A percentile compares a stretch with the other conserved stretches of the same genome.
Conservation (phyloP, 1,139 yeast genomes). For the Pichia sp. region DNA sequence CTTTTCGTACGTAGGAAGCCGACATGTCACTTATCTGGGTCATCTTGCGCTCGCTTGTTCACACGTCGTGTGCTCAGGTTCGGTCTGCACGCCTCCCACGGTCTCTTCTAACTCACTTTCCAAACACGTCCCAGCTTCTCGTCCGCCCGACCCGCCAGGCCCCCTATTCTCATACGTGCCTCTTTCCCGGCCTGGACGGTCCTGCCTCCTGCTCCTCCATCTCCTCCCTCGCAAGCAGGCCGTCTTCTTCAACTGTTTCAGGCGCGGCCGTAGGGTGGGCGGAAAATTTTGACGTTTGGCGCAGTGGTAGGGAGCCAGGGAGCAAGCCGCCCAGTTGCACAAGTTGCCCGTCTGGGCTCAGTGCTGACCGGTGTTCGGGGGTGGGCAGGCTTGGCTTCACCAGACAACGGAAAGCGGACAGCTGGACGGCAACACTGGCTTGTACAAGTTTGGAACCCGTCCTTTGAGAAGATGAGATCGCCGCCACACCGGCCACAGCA, state of each 20-base stretch:
- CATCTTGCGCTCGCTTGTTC: too few relatives aligned
- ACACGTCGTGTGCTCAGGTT: too few relatives aligned
- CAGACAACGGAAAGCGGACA: not conserved
- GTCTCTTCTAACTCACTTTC: too few relatives aligned
- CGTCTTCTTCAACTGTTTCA: not conserved
- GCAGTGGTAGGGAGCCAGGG: not conserved
- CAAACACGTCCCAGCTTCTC: too few relatives aligned
- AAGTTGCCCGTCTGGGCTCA: not conserved
- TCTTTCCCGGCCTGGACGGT: too few relatives aligned
- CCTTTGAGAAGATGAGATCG: not conserved
- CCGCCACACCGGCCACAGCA: not conserved
- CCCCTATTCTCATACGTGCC: too few relatives aligned
- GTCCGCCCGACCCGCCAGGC: too few relatives aligned
- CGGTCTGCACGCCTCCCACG: too few relatives aligned
- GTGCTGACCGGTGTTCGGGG: not conserved
- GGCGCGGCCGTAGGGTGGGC: not conserved
- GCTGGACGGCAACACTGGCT: not conserved
- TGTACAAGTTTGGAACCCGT: not conserved
- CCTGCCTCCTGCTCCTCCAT: too few relatives aligned
- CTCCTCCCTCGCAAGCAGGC: not conserved
- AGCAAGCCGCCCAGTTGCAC: not conserved
- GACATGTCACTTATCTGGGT: constrained; percentile 3
- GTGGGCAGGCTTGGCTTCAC: not conserved
- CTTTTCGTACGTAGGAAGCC: not conserved
- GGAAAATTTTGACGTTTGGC: not conserved